Evolutionary conservation across 2,329 filamentous ascomycete species (phyloP).

Genomic region (Cercospora sp.): DNA sequence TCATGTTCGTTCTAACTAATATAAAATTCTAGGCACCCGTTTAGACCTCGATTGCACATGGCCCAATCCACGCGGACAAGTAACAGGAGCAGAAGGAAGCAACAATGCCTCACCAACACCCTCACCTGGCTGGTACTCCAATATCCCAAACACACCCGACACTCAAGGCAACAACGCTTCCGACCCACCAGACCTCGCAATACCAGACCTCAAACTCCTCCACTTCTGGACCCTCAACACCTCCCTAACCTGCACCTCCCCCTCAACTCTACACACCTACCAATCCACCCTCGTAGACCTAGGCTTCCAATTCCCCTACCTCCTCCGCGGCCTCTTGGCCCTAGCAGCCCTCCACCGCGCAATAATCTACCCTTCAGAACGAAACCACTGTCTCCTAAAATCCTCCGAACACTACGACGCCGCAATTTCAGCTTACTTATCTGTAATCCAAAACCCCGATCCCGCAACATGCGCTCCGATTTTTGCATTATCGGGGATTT

Average conservation of each 20-base stretch:
- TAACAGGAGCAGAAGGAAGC: constrained; percentile 1
- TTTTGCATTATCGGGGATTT: constrained; percentile 17
- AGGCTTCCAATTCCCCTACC: constrained; percentile 26
- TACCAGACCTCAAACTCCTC: constrained; percentile 26
- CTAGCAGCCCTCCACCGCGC: constrained; percentile 28
- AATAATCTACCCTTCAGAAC: constrained; percentile 18
- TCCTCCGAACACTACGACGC: constrained; percentile 21
- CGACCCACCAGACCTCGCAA: constrained; percentile 11
- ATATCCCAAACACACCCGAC: constrained; percentile 1
- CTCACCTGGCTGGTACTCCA: constrained; percentile 7
- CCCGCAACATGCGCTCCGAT: constrained; percentile 20
- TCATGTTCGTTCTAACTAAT: not conserved
- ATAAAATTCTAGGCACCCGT: constrained; percentile 15
- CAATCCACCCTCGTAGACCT: constrained; percentile 23
- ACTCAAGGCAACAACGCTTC: not conserved
- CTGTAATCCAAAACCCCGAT: constrained; percentile 12
- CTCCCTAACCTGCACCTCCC: constrained; percentile 6
- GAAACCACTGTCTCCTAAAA: constrained; percentile 14
- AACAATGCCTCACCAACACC: constrained; percentile 5
- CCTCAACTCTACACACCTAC: constrained; percentile 15
- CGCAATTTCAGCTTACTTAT: constrained; percentile 16
- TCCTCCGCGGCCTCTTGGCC: constrained; percentile 29
- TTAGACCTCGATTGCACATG: constrained; percentile 24
- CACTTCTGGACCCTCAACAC: constrained; percentile 28
- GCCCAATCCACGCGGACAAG: not conserved